Evolutionary conservation across 208 protist species (phyloP).

Genomic region (Wallacemonas sp.): DNA sequence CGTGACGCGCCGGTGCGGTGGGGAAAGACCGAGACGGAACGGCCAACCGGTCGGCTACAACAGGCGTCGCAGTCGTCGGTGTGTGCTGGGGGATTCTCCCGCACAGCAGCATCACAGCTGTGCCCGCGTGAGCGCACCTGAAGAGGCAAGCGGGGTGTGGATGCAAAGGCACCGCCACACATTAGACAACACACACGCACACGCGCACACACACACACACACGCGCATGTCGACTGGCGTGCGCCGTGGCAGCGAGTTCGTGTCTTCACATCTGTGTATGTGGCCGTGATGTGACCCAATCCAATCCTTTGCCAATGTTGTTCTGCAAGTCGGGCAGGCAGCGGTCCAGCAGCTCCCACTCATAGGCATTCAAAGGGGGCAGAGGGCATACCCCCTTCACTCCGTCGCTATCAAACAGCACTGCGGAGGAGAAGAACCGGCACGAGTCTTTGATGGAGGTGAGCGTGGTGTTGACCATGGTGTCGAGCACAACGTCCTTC

Average conservation of each 20-base stretch:
- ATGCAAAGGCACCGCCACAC: neutral
- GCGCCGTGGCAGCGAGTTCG: no score
- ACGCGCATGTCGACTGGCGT: no score
- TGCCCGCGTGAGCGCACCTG: neutral
- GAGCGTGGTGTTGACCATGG: slow-evolving; percentile 64
- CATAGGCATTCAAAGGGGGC: slow-evolving; percentile 52
- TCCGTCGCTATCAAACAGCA: slow-evolving; percentile 77
- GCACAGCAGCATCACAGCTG: neutral
- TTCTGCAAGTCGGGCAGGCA: slow-evolving; percentile 78
- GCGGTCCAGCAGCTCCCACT: slow-evolving; percentile 73
- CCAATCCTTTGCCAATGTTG: slow-evolving; percentile 87
- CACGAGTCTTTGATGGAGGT: slow-evolving; percentile 17
- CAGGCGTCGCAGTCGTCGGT: neutral
- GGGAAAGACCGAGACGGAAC: no score
- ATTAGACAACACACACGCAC: neutral
- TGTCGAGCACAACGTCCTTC: slow-evolving; percentile 43
- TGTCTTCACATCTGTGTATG: neutral
- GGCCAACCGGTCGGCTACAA: no score
- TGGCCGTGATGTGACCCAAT: slow-evolving; percentile 26
- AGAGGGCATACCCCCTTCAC: slow-evolving; percentile 56
- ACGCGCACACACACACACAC: neutral
- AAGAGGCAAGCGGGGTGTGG: neutral
- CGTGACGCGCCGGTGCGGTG: no score
- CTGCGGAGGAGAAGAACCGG: slow-evolving; percentile 74
- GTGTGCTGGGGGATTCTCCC: neutral